These are phyloP conservation scores for Cubamyces sp. DNA, from an alignment of 768 basidiomycete species.

Conservation along the genomic window DNA sequence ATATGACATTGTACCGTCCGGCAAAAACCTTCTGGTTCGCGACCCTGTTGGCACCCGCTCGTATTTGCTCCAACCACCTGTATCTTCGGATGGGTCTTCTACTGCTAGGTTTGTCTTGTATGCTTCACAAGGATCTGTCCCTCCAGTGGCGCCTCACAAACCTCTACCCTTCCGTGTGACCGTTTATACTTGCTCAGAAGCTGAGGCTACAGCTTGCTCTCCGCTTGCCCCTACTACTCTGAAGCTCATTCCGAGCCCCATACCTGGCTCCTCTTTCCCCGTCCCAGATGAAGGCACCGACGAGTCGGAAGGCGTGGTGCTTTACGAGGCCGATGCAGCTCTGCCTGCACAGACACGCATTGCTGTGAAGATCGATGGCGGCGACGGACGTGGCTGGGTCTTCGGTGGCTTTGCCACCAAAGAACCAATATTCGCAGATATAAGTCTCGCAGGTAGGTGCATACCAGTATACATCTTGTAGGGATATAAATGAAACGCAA, in stretches of 20 bases:
- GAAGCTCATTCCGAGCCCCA: constrained; percentile 66
- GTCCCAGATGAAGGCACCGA: constrained; percentile 68
- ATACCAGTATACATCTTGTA: not conserved
- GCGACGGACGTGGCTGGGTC: constrained; percentile 64
- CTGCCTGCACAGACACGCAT: constrained; percentile 44
- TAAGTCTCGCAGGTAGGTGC: constrained; percentile 50
- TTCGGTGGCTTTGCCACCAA: constrained; percentile 53
- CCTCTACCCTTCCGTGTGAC: constrained; percentile 49
- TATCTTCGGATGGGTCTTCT: constrained; percentile 5
- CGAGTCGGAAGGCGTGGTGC: constrained; percentile 73
- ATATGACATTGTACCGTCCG: constrained; percentile 1
- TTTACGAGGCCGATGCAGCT: constrained; percentile 58
- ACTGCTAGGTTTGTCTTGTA: constrained; percentile 49
- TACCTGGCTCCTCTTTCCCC: constrained; percentile 59
- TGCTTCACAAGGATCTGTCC: constrained; percentile 62
- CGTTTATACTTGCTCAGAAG: constrained; percentile 49
- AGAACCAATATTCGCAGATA: constrained; percentile 38
- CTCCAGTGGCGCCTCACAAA: constrained; percentile 53
- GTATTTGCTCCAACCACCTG: constrained; percentile 41
- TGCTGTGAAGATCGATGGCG: constrained; percentile 54
- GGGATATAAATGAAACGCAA: not conserved
- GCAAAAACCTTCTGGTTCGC: constrained; percentile 14
- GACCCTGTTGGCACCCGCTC: constrained; percentile 6
- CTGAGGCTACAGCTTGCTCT: constrained; percentile 18
- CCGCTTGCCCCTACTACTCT: constrained; percentile 47